Base-by-base conservation (phyloP, 345 rosid species). In the Populus nigra region DNA sequence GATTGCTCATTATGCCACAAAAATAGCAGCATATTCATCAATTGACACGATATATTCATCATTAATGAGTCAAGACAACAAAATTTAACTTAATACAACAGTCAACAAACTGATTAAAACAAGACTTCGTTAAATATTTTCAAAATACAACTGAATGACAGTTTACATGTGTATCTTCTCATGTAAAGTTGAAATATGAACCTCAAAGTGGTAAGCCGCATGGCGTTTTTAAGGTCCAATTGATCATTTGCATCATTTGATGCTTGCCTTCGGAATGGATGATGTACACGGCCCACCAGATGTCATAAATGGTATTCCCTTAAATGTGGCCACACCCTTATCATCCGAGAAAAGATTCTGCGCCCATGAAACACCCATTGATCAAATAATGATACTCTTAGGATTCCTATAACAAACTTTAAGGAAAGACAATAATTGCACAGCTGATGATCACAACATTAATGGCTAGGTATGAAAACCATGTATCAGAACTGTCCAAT, bases 241-340 rank as follows among this genome's bases (percentile, higher is more conserved):
- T 29, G 65, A 15, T 35, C 39, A 69, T 22, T 15, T 8, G 29
- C 3, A 15, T 93, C 88, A 91, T 83, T 93, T 92, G 88, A 95
- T 88, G 82, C 86, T 84, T 71, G 91, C 98, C 87, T 89, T 91
- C 7, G 93, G 86, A 81, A 92, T 89, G 62, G 85, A 90, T 1
- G 97, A 92, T n/a, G 87, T 85, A 84, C 96, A 89, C 33, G 96
- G 94, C 61, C 98, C 97, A 12, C 89, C 92, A 12, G 93, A 91
- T 23, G 99, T 93, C 97, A 96, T 96, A 73, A 93, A 96, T 59
- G 97, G 94, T 73, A 89, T 83, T 65, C 94, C 99, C 85, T 93
- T 91, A 85, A 83, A 96, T 68, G 97, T 96, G 71, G 99, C 99
- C 70, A 93, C 91, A 11, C 98, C 97, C 76, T 85, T 91, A 59